phyloP scores from a whole-genome alignment of 2,329 filamentous ascomycete species.

The Tricladium varicosporioides region DNA sequence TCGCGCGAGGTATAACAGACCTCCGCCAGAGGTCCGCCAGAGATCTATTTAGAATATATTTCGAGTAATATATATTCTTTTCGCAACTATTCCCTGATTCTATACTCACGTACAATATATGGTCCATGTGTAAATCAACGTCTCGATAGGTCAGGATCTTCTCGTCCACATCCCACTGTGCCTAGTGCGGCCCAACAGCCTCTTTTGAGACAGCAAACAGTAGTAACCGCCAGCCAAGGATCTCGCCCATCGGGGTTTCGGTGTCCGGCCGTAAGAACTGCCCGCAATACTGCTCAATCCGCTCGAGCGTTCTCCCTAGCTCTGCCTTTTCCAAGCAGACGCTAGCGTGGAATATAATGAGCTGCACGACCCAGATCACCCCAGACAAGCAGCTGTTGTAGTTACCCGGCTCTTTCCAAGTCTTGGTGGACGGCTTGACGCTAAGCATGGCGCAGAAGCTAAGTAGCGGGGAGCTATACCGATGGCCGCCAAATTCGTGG shows the following conservation, averaged over 20 bases:
- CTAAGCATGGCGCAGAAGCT: constrained; percentile 2
- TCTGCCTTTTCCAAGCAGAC: neutral
- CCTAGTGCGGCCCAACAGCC: neutral
- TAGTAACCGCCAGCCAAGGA: neutral
- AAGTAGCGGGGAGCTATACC: constrained; percentile 5
- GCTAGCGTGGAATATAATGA: neutral
- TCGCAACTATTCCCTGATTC: too few species aligned
- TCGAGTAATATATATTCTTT: too few species aligned
- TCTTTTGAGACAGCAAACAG: neutral
- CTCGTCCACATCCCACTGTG: neutral
- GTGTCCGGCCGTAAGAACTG: neutral
- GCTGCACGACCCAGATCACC: neutral
- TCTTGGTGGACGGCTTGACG: constrained; percentile 1
- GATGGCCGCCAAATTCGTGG: constrained; percentile 1
- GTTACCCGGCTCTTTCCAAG: constrained; percentile 1
- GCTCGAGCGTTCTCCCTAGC: neutral
- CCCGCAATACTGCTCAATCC: neutral
- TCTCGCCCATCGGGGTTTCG: neutral
- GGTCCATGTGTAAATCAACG: neutral
- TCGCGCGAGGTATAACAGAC: too few species aligned
- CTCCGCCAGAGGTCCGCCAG: too few species aligned
- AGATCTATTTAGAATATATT: too few species aligned
- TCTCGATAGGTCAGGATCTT: neutral
- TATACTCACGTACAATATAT: too few species aligned
- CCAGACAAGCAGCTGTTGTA: neutral